These are phyloP conservation scores for Calonectria fujianensis DNA, from an alignment of 2,329 filamentous ascomycete genomes.

Conservation along the genomic window DNA sequence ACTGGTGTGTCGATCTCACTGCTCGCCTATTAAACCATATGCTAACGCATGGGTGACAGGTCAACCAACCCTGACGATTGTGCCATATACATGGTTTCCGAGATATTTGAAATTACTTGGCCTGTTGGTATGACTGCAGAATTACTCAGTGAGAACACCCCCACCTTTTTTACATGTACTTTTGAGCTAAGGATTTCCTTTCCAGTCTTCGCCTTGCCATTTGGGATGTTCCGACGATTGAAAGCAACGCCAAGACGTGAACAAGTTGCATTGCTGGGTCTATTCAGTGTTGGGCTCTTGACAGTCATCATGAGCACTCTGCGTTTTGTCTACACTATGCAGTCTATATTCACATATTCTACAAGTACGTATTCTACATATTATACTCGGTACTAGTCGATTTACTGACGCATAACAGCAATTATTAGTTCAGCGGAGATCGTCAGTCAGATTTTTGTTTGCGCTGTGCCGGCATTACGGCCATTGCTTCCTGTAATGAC, in stretches of 20 bases:
- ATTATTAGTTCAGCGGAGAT: neutral
- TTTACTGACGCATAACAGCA: neutral
- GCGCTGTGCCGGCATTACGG: constrained; percentile 3
- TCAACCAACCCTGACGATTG: neutral
- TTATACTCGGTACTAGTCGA: neutral
- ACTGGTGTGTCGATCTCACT: neutral
- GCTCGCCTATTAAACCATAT: neutral
- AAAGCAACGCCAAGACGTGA: neutral
- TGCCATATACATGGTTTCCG: neutral
- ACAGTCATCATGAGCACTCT: neutral
- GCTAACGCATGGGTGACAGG: neutral
- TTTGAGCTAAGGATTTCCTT: neutral
- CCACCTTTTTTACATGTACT: neutral
- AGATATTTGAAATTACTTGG: neutral
- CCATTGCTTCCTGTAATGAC: neutral
- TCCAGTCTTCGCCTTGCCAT: constrained; percentile 9
- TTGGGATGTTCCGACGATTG: constrained; percentile 3
- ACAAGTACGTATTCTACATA: neutral
- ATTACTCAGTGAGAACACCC: neutral
- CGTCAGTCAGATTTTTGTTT: neutral
- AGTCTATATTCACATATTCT: neutral
- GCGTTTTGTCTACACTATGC: neutral
- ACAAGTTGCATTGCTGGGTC: neutral
- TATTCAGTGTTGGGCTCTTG: neutral
- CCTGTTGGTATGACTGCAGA: neutral